These are phyloP conservation scores for Yueomyces sp. DNA, from an alignment of 805 yeast genomes.

Conservation along the genomic window DNA sequence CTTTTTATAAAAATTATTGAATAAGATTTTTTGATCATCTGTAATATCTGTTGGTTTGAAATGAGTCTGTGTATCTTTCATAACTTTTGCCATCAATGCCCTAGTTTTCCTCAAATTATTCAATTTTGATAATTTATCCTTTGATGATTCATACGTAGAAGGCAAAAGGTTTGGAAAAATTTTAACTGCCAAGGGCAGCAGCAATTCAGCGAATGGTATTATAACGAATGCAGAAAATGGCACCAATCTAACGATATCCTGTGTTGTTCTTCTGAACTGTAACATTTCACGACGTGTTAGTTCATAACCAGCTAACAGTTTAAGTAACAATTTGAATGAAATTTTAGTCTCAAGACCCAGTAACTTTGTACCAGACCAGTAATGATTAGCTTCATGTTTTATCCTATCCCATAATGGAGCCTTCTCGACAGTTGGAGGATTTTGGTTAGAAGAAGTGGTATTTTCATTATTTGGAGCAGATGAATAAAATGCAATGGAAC, in stretches of 20 bases:
- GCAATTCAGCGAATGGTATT: constrained; percentile 87
- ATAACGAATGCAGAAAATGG: constrained; percentile 86
- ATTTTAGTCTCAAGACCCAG: constrained; percentile 82
- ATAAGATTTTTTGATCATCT: constrained; percentile 61
- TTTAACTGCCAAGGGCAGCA: constrained; percentile 79
- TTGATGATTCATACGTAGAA: constrained; percentile 69
- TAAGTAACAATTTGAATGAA: constrained; percentile 66
- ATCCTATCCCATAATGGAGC: constrained; percentile 65
- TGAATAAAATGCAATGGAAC: no score
- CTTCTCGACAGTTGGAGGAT: constrained; percentile 22
- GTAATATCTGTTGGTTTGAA: constrained; percentile 54
- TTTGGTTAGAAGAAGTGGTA: no score
- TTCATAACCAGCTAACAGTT: constrained; percentile 82
- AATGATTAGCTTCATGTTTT: constrained; percentile 81
- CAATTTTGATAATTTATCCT: constrained; percentile 45
- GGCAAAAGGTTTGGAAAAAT: constrained; percentile 92
- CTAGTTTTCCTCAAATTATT: constrained; percentile 49
- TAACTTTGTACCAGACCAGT: constrained; percentile 92
- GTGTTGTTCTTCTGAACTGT: constrained; percentile 77
- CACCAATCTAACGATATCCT: constrained; percentile 74
- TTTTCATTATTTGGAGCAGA: no score
- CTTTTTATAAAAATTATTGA: constrained; percentile 65
- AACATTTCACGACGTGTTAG: constrained; percentile 79
- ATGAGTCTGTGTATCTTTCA: constrained; percentile 56
- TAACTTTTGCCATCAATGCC: constrained; percentile 44